A percentile compares a stretch with the other conserved stretches of the same genome.
Conservation (phyloP, 257 asterid species). For the Jaltomata sinuosa region DNA sequence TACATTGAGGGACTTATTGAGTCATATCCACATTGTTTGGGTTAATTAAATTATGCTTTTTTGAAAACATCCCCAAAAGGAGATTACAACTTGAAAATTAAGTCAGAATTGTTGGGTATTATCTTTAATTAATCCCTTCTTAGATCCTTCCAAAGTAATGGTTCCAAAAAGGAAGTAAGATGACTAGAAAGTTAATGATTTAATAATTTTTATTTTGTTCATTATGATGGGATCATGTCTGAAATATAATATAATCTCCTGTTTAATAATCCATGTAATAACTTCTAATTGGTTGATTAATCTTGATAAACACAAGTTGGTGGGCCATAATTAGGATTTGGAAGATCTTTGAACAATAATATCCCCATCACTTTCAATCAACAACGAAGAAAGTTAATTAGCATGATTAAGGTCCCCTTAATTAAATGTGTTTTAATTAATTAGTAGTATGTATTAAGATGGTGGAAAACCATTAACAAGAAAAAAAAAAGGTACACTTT, state of each 20-base stretch:
- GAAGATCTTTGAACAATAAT: slow-evolving; percentile 61
- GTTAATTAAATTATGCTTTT: slow-evolving; percentile 21
- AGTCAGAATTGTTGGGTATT: slow-evolving; percentile 31
- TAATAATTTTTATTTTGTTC: background rate
- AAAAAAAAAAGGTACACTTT: slow-evolving; percentile 10
- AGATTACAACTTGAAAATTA: slow-evolving; percentile 46
- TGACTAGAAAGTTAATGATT: slow-evolving; percentile 49
- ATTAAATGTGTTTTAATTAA: slow-evolving; percentile 9
- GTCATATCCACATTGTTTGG: slow-evolving; percentile 47
- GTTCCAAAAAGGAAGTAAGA: slow-evolving; percentile 45
- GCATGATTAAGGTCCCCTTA: slow-evolving; percentile 42
- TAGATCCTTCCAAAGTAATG: slow-evolving; percentile 71
- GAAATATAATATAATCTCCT: slow-evolving; percentile 21
- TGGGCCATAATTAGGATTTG: slow-evolving; percentile 53
- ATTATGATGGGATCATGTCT: slow-evolving; percentile 24
- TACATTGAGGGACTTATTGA: slow-evolving; percentile 47
- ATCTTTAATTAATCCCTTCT: slow-evolving; percentile 22
- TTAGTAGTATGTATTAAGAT: slow-evolving; percentile 9
- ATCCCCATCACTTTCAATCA: slow-evolving; percentile 64
- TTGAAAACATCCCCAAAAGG: slow-evolving; percentile 30
- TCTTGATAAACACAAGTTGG: slow-evolving; percentile 38
- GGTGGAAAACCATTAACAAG: slow-evolving; percentile 47
- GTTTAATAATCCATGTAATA: background rate
- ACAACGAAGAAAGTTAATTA: slow-evolving; percentile 30
- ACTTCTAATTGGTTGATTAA: slow-evolving; percentile 33